Base-by-base conservation (phyloP, 805 yeast genomes). In the Kluyveromyces dobzhanskii region DNA sequence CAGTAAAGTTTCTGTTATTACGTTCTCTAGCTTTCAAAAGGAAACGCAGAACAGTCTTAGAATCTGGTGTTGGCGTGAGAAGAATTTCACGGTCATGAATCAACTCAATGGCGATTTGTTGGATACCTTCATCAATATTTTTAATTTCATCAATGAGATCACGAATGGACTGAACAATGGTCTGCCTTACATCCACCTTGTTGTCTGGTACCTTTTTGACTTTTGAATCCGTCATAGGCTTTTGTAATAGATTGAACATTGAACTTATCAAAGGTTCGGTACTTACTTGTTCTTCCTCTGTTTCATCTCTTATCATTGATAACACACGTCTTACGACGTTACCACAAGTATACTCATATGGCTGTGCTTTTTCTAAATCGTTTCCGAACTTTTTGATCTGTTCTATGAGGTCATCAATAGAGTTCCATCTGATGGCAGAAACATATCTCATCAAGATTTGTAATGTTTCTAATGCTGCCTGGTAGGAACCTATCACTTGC, bases 91-190 rank as follows among this genome's bases (percentile, higher is more conserved):
- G 83, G 53, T 92, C 97, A 61, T 90, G 97, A 56, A 92, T 86
- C 66, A 92, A 71, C 56, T 92, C 99, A 27, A 81, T 82, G 13
- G 95, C 82, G 79, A 87, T 85, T 43, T 80, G 75, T 61, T 87
- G 95, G 30, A 92, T 80, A 41, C 90, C 90, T 51, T 90, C 97
- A 54, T 86, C 88, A 32, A 85, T 83, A 50, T 83, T 83, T 17
- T 82, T 73, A 40, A 92, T 83, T 61, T 92, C 98, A 61, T 92
- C 97, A 40, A 88, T 78, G 42, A 92, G 70, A 50, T 86, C 96
- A 56, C 87, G 80, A 44, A 92, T 88, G 4, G 94, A 95, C 60
- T 90, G 95, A 43, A 88, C 87, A 23, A 86, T 80, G 24, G 84
- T 76, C 10, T 94, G 84, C 53, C 95, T 75, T 54, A 83, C 71